Evolutionary conservation across 495 filamentous ascomycete species (phyloP), one percentile per base, ranked within the genome.

Genomic region (Podospora fimiseda): DNA sequence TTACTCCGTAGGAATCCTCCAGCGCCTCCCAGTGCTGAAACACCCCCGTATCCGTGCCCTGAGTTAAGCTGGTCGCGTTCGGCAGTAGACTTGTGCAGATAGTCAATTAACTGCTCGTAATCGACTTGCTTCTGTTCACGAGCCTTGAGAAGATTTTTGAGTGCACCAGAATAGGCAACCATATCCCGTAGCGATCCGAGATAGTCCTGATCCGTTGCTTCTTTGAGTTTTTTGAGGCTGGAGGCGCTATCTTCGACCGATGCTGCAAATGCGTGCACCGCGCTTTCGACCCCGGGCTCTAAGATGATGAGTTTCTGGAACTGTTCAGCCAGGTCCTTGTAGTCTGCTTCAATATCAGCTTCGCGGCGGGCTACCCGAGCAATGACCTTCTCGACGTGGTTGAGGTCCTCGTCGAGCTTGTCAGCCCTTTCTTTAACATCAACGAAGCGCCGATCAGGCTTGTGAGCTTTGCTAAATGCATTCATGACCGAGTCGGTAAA

Each of bases 71-170:
- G 79, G 69, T 98, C 94, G 40, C 92, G 84, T 64, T 98, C 93
- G n/a, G 80, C 71, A 8, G 87, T 86, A 2, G 88, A 86, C 63
- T 94, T 94, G 72, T 85, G 87, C 51, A 95, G 88, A 68, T 97
- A 97, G 61, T 96, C 92, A 18, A 90, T 95, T 23, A 97, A 76
- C 38, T 87, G 93, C 71, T 98, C 93, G 64, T 92, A 95, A 70
- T 98, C 93, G 39, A 97, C 85, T 64, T 98, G 93, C 66, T 97
- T 98, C 71, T 94, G 90, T 71, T 98, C 94, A 18, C 93, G 85
- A 5, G 87, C 87, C 72, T 95, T 95, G 62, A 98, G 81, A 2
- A 97, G 83, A 24, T 83, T 72, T 68, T 95, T 94, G 15, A 97
- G 69, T 1, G 89, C 84, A 16, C 81, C 67, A 63, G 88, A 89